Percentiles rank a stretch among this genome's conserved stretches.
These are phyloP conservation scores for Auriscalpium microsporum DNA, from an alignment of 768 basidiomycete genomes.

Conservation along the genomic window DNA sequence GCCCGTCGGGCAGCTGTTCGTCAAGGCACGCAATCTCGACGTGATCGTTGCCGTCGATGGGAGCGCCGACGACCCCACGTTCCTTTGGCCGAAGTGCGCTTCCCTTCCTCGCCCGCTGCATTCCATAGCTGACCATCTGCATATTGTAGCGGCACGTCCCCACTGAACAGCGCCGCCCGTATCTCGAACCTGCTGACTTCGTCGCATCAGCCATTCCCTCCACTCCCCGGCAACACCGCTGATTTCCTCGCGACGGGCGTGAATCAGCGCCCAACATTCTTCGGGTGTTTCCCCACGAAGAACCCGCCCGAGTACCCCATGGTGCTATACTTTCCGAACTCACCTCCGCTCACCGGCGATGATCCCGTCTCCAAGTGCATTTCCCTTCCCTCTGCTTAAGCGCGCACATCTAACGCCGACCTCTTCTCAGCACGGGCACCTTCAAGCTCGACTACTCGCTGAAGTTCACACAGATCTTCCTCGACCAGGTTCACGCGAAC, in stretches of 20 bases:
- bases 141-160: constrained; percentile 41
- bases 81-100: constrained; percentile 61
- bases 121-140: neutral
- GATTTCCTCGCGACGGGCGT: constrained; percentile 54
- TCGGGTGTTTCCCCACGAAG: constrained; percentile 59
- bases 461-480: constrained; percentile 45
- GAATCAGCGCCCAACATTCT: constrained; percentile 65
- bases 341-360: constrained; percentile 57
- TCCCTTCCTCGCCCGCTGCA: neutral
- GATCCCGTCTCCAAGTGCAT: constrained; percentile 58
- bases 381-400: neutral
- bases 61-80: constrained; percentile 40
- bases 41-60: constrained; percentile 73
- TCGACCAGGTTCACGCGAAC: constrained; percentile 52
- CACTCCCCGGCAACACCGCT: constrained; percentile 43
- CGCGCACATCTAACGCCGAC: constrained; percentile 4
- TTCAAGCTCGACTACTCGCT: constrained; percentile 53
- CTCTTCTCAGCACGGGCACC: constrained; percentile 38
- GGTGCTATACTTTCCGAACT: constrained; percentile 68
- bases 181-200: constrained; percentile 35
- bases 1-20: constrained; percentile 63
- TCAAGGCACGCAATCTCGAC: constrained; percentile 60
- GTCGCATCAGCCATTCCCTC: constrained; percentile 56
- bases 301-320: constrained; percentile 51
- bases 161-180: constrained; percentile 35